A percentile compares a stretch with the other conserved stretches of the same genome.
Evolutionary conservation across 805 yeast species (phyloP).

Genomic region (Zygosaccharomyces lentus): DNA sequence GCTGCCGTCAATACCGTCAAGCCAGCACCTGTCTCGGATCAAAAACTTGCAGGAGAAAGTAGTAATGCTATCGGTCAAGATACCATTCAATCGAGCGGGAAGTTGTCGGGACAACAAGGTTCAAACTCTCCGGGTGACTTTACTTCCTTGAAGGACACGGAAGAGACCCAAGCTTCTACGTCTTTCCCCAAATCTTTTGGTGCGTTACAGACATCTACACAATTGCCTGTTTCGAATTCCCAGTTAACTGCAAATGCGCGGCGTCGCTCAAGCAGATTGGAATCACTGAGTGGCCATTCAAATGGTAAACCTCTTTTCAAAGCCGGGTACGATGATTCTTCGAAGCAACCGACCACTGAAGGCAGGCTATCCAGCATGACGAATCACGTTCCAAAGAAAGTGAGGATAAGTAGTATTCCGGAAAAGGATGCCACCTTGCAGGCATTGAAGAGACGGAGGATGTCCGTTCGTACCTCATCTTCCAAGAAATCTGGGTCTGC

Average conservation of each 20-base stretch:
- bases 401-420: conserved; percentile 19
- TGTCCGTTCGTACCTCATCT: conserved; percentile 25
- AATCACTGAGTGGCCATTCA: conserved; percentile 35
- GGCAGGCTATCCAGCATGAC: conserved; percentile 27
- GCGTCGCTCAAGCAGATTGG: conserved; percentile 38
- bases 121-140: not conserved
- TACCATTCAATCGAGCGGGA: not conserved
- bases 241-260: not conserved
- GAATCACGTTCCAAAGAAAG: conserved; percentile 18
- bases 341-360: conserved; percentile 6
- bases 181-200: not conserved
- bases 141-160: not conserved
- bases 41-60: conserved; percentile 7
- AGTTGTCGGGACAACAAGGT: not conserved
- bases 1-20: conserved; percentile 28
- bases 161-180: conserved; percentile 1
- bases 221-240: conserved; percentile 3
- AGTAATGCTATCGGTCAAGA: not conserved
- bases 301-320: conserved; percentile 35
- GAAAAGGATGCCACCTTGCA: conserved; percentile 29
- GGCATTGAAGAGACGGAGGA: conserved; percentile 30
- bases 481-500: conserved; percentile 28
- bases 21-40: conserved; percentile 16
- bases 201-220: conserved; percentile 9
- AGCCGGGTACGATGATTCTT: conserved; percentile 16